Evolutionary conservation across 2,329 filamentous ascomycete species (phyloP).

Genomic region (Macroventuria anomochaeta): DNA sequence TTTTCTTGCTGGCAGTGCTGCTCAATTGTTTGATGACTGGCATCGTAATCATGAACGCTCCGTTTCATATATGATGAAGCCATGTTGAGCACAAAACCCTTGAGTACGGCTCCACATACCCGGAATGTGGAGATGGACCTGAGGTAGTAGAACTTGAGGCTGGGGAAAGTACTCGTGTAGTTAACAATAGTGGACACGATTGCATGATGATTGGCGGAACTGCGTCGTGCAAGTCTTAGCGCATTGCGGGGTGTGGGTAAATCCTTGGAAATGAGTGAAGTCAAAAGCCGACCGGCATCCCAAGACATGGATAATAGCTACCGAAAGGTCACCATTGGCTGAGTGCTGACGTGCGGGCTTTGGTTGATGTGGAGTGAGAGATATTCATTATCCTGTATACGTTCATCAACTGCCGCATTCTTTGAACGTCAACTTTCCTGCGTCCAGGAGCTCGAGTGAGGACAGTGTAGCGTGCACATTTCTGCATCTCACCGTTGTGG

Average conservation of each 20-base stretch:
- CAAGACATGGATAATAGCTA: not conserved
- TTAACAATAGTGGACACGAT: not conserved
- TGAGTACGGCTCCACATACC: slow-evolving; percentile 4
- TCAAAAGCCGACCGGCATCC: slow-evolving; percentile 10
- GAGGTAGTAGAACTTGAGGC: not conserved
- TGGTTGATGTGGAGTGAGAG: not conserved
- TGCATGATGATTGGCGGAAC: not conserved
- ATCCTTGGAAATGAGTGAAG: not conserved
- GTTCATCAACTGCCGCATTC: too few species aligned
- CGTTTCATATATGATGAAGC: not conserved
- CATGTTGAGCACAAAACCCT: not conserved
- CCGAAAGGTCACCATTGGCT: not conserved
- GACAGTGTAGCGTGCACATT: too few species aligned
- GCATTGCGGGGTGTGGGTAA: slow-evolving; percentile 7
- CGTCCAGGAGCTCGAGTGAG: too few species aligned
- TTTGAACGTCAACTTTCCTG: too few species aligned
- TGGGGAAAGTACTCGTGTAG: not conserved
- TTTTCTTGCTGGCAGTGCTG: not conserved
- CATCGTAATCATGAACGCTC: not conserved
- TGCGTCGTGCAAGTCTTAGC: not conserved
- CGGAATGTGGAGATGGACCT: slow-evolving; percentile 7
- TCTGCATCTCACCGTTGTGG: too few species aligned
- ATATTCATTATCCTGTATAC: too few species aligned
- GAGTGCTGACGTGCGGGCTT: not conserved
- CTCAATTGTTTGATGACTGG: not conserved